phyloP scores from a whole-genome alignment of 129 eudicot genomes.

The Flaveria bidentis region DNA sequence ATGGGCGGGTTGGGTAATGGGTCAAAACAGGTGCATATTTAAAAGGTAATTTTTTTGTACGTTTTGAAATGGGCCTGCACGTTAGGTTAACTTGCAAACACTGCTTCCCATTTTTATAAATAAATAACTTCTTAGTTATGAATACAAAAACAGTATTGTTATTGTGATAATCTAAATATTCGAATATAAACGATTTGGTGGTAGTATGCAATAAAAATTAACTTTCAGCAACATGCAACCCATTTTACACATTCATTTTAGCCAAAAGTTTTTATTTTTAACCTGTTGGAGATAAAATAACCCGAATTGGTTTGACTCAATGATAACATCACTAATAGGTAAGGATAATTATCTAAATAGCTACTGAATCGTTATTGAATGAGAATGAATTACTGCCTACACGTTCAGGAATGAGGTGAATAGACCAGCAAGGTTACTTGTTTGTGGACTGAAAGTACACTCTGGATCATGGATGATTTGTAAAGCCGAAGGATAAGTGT shows the following conservation, averaged over 20 bases:
- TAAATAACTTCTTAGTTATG: not conserved
- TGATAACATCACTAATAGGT: not conserved
- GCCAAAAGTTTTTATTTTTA: not conserved
- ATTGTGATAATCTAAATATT: not conserved
- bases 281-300: not conserved
- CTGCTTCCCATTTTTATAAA: not conserved
- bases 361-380: conserved; percentile 4
- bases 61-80: not conserved
- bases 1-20: not conserved
- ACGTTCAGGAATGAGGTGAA: conserved; percentile 14
- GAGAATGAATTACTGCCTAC: conserved; percentile 12
- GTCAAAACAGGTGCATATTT: not conserved
- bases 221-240: not conserved
- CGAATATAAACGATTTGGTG: not conserved
- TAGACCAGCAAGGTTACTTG: conserved; percentile 9
- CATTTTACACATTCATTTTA: not conserved
- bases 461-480: conserved; percentile 19
- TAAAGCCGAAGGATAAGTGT: not conserved
- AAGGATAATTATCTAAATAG: not conserved
- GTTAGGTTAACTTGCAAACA: not conserved
- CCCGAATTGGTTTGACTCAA: not conserved
- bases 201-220: not conserved
- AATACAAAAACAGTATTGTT: not conserved
- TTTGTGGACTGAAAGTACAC: conserved; percentile 15
- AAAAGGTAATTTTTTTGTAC: not conserved